These are phyloP conservation scores for Linnemannia elongata DNA, from an alignment of 192 early-diverging fungal genomes.

Conservation along the genomic window DNA sequence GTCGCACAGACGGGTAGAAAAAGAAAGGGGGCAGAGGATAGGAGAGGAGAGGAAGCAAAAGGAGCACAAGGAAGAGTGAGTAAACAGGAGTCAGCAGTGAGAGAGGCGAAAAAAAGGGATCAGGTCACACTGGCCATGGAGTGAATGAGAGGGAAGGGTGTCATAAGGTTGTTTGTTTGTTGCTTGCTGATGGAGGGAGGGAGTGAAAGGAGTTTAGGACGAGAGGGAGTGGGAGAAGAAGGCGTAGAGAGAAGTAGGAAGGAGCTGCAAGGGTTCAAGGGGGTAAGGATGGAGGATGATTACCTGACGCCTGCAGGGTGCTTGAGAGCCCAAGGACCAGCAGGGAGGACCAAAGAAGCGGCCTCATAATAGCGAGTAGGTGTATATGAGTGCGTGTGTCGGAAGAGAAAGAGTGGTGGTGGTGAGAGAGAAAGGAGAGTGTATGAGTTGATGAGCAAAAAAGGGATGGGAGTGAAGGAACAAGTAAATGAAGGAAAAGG, in stretches of 20 bases:
- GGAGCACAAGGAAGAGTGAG: background rate
- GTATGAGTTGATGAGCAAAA: background rate
- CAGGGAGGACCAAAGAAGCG: conserved; percentile 5
- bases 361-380: conserved; percentile 14
- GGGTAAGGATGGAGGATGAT: background rate
- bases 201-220: background rate
- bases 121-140: background rate
- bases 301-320: conserved; percentile 35
- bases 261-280: background rate
- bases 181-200: background rate
- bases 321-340: conserved; percentile 34
- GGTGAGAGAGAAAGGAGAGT: background rate
- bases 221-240: background rate
- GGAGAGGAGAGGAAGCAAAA: background rate
- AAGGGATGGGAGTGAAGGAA: background rate
- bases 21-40: background rate
- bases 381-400: background rate
- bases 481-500: background rate
- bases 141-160: background rate
- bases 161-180: background rate
- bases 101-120: background rate
- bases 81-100: background rate
- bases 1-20: background rate
- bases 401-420: background rate
- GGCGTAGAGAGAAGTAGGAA: background rate